Percentiles rank a stretch among this genome's conserved stretches.
These are phyloP conservation scores for Plenodomus lindquistii DNA, from an alignment of 2,329 filamentous ascomycete genomes.

Conservation along the genomic window DNA sequence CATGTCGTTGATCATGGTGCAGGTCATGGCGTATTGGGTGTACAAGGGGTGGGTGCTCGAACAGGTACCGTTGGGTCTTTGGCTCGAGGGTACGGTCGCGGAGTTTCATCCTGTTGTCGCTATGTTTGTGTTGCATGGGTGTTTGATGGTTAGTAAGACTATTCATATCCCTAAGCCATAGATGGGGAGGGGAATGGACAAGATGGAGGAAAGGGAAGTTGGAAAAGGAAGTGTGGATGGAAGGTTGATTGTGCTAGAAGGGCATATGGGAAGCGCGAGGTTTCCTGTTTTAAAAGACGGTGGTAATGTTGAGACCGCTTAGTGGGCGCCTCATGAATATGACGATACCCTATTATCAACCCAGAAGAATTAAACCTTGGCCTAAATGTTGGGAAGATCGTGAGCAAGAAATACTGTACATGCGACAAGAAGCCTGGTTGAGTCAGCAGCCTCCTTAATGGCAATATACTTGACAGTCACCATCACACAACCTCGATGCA, in stretches of 20 bases:
- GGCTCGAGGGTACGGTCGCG: slow-evolving; percentile 66
- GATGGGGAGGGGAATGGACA: background rate
- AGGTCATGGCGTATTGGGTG: slow-evolving; percentile 88
- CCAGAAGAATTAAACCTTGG: background rate
- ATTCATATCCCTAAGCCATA: slow-evolving; percentile 90
- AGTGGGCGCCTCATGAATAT: slow-evolving; percentile 7
- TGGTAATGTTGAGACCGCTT: slow-evolving; percentile 8
- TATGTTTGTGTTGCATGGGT: slow-evolving; percentile 86
- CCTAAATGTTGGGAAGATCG: too few relatives aligned
- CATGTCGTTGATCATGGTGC: slow-evolving; percentile 79
- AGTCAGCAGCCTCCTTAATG: background rate
- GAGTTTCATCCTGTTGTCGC: slow-evolving; percentile 84
- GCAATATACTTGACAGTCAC: too few relatives aligned
- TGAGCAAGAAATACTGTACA: too few relatives aligned
- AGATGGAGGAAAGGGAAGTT: background rate
- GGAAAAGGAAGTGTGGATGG: background rate
- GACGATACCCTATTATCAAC: slow-evolving; percentile 14
- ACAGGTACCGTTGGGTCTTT: slow-evolving; percentile 74
- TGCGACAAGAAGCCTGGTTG: too few relatives aligned
- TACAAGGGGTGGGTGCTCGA: slow-evolving; percentile 78
- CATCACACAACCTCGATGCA: too few relatives aligned
- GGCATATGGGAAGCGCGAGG: background rate
- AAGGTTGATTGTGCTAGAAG: background rate
- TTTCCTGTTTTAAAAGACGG: too few relatives aligned
- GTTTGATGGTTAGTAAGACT: slow-evolving; percentile 92